phyloP scores from a whole-genome alignment of 2,329 filamentous ascomycete genomes.

The Monosporascus sp. region DNA sequence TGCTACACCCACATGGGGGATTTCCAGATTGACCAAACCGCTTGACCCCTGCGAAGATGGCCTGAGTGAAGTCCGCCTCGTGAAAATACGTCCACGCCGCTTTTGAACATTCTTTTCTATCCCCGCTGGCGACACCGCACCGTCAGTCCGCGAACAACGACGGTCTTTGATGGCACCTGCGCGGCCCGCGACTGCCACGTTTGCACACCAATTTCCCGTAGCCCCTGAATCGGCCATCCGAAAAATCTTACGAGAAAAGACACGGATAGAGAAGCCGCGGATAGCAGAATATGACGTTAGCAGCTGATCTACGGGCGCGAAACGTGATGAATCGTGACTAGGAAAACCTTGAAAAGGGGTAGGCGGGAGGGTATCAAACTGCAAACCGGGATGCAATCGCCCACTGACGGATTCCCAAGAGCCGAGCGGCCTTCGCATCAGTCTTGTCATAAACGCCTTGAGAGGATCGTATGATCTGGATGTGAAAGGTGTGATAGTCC shows the following conservation, averaged over 20 bases:
- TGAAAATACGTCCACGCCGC: too few relatives aligned
- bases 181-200: not conserved
- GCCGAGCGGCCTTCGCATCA: too few relatives aligned
- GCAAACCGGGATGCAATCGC: too few relatives aligned
- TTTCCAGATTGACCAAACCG: too few relatives aligned
- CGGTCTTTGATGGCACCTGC: not conserved
- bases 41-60: too few relatives aligned
- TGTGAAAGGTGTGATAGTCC: too few relatives aligned
- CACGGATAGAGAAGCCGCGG: not conserved
- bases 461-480: too few relatives aligned
- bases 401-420: too few relatives aligned
- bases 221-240: not conserved
- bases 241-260: not conserved
- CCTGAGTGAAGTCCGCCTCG: too few relatives aligned
- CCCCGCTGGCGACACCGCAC: not conserved
- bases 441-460: too few relatives aligned
- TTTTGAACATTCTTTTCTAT: not conserved
- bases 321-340: not conserved
- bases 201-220: not conserved
- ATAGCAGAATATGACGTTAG: not conserved
- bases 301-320: not conserved
- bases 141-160: not conserved
- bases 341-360: not conserved
- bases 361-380: too few relatives aligned
- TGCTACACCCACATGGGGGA: too few relatives aligned